Evolutionary conservation across 2,329 filamentous ascomycete genomes (phyloP), one percentile per base, ranked within the genome.

Genomic region (Atkinsonella hypoxylon): DNA sequence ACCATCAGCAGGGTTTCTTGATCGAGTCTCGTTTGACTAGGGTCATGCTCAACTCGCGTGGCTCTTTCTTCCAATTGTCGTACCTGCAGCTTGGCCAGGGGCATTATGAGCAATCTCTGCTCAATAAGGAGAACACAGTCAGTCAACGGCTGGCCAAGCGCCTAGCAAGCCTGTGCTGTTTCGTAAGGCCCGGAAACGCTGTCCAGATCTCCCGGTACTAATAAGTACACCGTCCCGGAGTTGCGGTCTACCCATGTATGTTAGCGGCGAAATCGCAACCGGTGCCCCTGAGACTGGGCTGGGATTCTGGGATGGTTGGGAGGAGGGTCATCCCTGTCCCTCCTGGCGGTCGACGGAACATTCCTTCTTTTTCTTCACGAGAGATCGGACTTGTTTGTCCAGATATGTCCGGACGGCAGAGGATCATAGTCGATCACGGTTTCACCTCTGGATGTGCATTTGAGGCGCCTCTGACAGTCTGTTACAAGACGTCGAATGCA

Each of bases 21-120:
- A 22, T 38, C 41, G n/a, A 34, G 42, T 47, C 40, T 47, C 34
- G 42, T 48, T 51, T 36, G 49, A 41, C 32, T 22, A 44, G 51
- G 54, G 54, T 49, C 40, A 36, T 45, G 51, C 54, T 46, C 48
- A 49, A 43, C 54, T 55, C 55, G 57, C 54, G 54, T 55, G 55
- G 55, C 53, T 53, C 47, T 49, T 47, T 49, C 53, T 53, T 56
- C 45, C 32, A 49, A 31, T 45, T 45, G 46, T 39, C 32, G 49
- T 40, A 32, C 41, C 49, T 32, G 6, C 32, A 30, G 10, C 41
- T 20, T 46, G 11, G 17, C 17, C 49, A 48, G 48, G 42, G 44
- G 51, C 22, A n/a, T 11, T 18, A 45, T 30, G n/a, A 51, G 45
- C 46, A 51, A 44, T 48, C 18, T 50, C 26, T 42, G 41, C 38